Percentiles rank a stretch among this genome's conserved stretches.
phyloP scores from a whole-genome alignment of 129 eudicot genomes.

The Centaurea solstitialis region DNA sequence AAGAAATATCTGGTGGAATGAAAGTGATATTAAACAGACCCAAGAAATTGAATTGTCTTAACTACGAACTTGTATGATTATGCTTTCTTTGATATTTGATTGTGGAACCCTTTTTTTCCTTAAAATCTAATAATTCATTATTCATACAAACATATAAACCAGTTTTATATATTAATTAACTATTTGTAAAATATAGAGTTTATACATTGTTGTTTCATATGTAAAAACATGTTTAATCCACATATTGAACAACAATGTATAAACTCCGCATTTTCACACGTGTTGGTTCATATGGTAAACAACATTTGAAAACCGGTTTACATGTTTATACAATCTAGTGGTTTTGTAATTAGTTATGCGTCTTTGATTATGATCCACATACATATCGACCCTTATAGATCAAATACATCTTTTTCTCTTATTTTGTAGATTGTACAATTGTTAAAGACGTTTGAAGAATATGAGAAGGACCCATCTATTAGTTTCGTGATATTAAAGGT shows the following conservation, averaged over 20 bases:
- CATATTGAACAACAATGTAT: background rate
- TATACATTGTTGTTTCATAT: too few species aligned
- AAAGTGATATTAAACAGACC: slow-evolving; percentile 44
- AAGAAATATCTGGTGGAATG: slow-evolving; percentile 26
- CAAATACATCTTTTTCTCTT: background rate
- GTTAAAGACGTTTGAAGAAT: slow-evolving; percentile 22
- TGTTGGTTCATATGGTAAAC: background rate
- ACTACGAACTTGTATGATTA: slow-evolving; percentile 35
- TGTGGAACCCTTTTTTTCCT: too few species aligned
- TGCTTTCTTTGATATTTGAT: too few species aligned
- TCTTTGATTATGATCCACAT: background rate
- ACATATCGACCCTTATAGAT: background rate
- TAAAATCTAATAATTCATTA: background rate
- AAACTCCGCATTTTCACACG: background rate
- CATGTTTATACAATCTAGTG: background rate
- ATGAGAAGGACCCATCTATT: slow-evolving; percentile 39
- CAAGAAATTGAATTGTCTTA: slow-evolving; percentile 35
- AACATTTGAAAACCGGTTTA: background rate
- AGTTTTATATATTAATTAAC: background rate
- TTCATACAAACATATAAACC: background rate
- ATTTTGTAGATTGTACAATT: slow-evolving; percentile 35
- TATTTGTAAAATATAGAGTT: background rate
- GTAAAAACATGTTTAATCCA: background rate
- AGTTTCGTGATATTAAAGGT: slow-evolving; percentile 47
- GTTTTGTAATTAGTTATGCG: too few species aligned